Evolutionary conservation across 2,329 filamentous ascomycete genomes (phyloP), one percentile per base, ranked within the genome.

Genomic region (Didymella arachidicola): DNA sequence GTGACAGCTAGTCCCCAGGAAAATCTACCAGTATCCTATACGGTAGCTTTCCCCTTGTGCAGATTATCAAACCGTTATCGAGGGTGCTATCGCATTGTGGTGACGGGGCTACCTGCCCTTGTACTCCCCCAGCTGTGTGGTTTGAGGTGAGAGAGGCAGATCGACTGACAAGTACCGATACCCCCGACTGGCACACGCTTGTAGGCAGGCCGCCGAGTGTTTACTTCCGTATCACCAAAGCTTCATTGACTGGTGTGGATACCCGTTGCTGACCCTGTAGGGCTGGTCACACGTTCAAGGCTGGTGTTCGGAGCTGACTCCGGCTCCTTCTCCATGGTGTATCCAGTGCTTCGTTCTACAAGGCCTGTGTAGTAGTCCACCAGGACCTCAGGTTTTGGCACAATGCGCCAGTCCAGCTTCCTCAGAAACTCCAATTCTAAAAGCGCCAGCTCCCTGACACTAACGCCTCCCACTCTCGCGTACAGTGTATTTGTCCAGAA

Each of bases 401-500:
- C 93, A 66, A 99, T 99, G 71, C 90, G 91, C 94, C 95, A 99
- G 72, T 97, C 92, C 27, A 99, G 90, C 52, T 92, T 85, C 72
- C 93, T 92, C 30, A 99, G 80, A 66, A 99, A 97, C 71, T 99
- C 95, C 29, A 99, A 83, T 76, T 99, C 95, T 10, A 99, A 81
- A 56, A 97, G 82, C 58, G 95, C 96, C 63, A 99, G 80, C 77
- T 99, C 95, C 47, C 90, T 88, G 36, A 97, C 84, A 65, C 92
- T 93, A 48, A 99, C 93, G 62, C 95, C 95, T 5, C 95, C 95
- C 0, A 99, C 93, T 54, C 92, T 86, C 36, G 95, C 93, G 75
- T 99, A 99, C 0, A 94, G 96, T 27, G 92, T 92, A 78, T 99
- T 99, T 62, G 96, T 98, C 93, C 95, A 97, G 76, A 99, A 99